These are phyloP conservation scores for Pseudogymnoascus sp. DNA, from an alignment of 2,329 filamentous ascomycete species.

Conservation along the genomic window DNA sequence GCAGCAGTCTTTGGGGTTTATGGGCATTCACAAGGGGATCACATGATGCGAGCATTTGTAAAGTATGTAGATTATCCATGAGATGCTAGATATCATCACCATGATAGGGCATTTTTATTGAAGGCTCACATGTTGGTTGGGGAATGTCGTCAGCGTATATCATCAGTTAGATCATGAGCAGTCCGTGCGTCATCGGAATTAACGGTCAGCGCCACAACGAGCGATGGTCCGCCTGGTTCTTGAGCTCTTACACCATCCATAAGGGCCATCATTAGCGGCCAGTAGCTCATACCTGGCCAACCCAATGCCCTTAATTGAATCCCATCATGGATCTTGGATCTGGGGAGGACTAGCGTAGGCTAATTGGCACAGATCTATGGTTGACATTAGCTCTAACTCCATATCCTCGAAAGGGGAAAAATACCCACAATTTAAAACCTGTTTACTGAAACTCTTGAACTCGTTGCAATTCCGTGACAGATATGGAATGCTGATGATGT, in stretches of 20 bases:
- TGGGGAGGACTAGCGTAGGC: slow-evolving; percentile 4
- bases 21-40: background rate
- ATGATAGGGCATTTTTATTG: slow-evolving; percentile 2
- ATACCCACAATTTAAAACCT: slow-evolving; percentile 8
- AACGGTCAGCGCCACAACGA: background rate
- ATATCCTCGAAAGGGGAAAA: slow-evolving; percentile 1
- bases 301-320: background rate
- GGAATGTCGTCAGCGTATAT: slow-evolving; percentile 4
- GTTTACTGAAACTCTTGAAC: background rate
- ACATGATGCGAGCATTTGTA: slow-evolving; percentile 2
- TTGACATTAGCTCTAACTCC: slow-evolving; percentile 1
- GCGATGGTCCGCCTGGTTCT: background rate
- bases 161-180: background rate
- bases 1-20: background rate
- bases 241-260: background rate
- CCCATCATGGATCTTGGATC: slow-evolving; percentile 5
- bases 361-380: slow-evolving; percentile 1
- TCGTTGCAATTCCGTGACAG: background rate
- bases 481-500: background rate
- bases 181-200: background rate
- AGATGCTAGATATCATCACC: slow-evolving; percentile 7
- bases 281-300: background rate
- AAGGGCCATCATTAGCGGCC: background rate
- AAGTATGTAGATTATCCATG: background rate
- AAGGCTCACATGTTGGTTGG: background rate